A percentile compares a stretch with the other conserved stretches of the same genome.
Evolutionary conservation across 2,329 filamentous ascomycete genomes (phyloP).

Genomic region (Didymella keratinophila): DNA sequence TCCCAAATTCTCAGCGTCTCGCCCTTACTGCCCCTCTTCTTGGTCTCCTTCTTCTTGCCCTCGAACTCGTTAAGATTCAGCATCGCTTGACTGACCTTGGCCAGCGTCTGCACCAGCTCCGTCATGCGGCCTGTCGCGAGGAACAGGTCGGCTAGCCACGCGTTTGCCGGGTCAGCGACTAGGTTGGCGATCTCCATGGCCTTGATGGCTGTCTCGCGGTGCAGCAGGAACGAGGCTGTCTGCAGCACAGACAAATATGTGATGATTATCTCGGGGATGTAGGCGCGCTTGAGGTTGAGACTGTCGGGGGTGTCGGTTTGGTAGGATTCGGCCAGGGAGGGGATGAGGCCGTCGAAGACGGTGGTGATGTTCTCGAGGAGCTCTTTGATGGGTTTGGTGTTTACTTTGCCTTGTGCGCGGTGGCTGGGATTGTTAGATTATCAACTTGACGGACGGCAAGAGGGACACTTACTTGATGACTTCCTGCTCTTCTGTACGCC

Average conservation of each 20-base stretch:
- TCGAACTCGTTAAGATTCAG: slow-evolving; percentile 56
- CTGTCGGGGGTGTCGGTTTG: slow-evolving; percentile 61
- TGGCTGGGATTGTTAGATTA: slow-evolving; percentile 10
- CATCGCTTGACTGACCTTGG: slow-evolving; percentile 77
- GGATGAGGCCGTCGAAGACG: slow-evolving; percentile 50
- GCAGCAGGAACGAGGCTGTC: slow-evolving; percentile 76
- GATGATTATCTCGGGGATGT: slow-evolving; percentile 85
- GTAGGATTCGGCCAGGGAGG: slow-evolving; percentile 24
- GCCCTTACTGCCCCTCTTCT: slow-evolving; percentile 53
- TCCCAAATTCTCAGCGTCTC: slow-evolving; percentile 57
- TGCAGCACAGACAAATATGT: slow-evolving; percentile 84
- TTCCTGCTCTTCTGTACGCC: slow-evolving; percentile 53
- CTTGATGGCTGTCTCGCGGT: slow-evolving; percentile 78
- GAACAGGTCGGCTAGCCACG: slow-evolving; percentile 50
- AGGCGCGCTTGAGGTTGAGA: slow-evolving; percentile 72
- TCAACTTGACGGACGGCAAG: no score
- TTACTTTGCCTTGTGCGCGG: slow-evolving; percentile 29
- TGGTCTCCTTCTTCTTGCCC: slow-evolving; percentile 50
- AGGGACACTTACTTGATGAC: slow-evolving; percentile 35
- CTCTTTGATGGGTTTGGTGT: slow-evolving; percentile 47
- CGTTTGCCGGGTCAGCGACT: slow-evolving; percentile 62
- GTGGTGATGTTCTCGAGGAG: slow-evolving; percentile 51
- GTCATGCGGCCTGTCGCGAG: slow-evolving; percentile 53
- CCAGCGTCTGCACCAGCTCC: slow-evolving; percentile 66
- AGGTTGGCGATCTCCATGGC: slow-evolving; percentile 84